Evolutionary conservation across 331 rosid species (phyloP).

Genomic region (Arachis monticola): DNA sequence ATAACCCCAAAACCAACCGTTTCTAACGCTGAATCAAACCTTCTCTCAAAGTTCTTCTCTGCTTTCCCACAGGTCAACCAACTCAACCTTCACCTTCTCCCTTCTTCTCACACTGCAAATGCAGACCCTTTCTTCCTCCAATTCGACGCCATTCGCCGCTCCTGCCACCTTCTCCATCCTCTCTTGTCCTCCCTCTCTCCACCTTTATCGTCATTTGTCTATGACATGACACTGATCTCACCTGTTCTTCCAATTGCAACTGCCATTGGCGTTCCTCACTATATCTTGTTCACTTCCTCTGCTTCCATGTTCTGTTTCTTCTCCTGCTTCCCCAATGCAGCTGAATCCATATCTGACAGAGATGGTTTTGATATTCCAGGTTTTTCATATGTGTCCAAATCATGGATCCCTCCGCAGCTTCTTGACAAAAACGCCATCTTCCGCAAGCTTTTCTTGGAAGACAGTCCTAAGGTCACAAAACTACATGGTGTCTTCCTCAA

Average conservation of each 20-base stretch:
- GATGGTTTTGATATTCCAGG: conserved; percentile 47
- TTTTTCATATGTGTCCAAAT: conserved; percentile 40
- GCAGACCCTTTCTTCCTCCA: conserved; percentile 62
- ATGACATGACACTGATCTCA: conserved; percentile 49
- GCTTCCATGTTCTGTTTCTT: conserved; percentile 55
- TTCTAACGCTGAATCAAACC: conserved; percentile 52
- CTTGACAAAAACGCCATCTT: conserved; percentile 8
- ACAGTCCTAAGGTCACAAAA: conserved; percentile 37
- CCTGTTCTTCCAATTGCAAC: conserved; percentile 36
- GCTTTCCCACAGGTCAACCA: conserved; percentile 51
- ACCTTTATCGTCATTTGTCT: conserved; percentile 51
- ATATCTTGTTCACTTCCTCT: conserved; percentile 51
- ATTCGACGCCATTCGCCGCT: conserved; percentile 49
- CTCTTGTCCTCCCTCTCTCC: conserved; percentile 49
- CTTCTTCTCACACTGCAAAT: conserved; percentile 24
- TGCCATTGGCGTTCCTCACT: conserved; percentile 47
- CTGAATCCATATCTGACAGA: not conserved
- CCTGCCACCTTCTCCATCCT: conserved; percentile 55
- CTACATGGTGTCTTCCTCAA: conserved; percentile 55
- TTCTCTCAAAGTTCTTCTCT: conserved; percentile 51
- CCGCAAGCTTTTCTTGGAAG: conserved; percentile 32
- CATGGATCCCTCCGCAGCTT: conserved; percentile 56
- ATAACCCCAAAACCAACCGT: conserved; percentile 52
- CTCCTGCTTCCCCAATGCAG: conserved; percentile 36
- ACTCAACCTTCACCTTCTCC: conserved; percentile 44